Conservation (phyloP, 1,284 basidiomycete genomes). For the Phellopilus nigrolimitatus region DNA sequence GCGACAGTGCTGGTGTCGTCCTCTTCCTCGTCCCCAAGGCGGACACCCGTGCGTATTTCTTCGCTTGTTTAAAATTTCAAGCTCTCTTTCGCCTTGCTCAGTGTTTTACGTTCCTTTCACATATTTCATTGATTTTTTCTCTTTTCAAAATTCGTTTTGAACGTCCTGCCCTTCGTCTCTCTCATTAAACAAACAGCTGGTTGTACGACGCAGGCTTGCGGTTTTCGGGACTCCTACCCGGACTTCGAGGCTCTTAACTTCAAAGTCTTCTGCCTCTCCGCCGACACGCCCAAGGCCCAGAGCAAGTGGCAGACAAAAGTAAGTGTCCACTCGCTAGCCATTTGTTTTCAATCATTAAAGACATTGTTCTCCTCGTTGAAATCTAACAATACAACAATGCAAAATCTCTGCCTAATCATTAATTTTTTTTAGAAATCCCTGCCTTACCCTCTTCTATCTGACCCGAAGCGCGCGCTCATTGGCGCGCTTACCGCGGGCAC, state of each 20-base stretch:
- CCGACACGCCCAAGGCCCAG: slow-evolving; percentile 76
- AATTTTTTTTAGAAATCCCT: slow-evolving; percentile 61
- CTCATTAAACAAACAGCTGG: slow-evolving; percentile 48
- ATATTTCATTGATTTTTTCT: neutral
- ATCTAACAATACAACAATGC: neutral
- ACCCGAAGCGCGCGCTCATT: slow-evolving; percentile 79
- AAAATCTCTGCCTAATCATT: neutral
- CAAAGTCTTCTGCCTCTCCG: slow-evolving; percentile 82
- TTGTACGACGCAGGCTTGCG: slow-evolving; percentile 87
- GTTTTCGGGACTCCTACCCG: slow-evolving; percentile 77
- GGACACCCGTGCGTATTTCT: slow-evolving; percentile 65
- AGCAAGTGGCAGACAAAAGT: slow-evolving; percentile 83
- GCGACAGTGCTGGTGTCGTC: slow-evolving; percentile 66
- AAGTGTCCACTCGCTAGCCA: slow-evolving; percentile 22
- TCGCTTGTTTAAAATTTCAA: slow-evolving; percentile 2
- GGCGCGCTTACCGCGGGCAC: slow-evolving; percentile 73
- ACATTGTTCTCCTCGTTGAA: neutral
- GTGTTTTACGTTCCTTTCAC: neutral
- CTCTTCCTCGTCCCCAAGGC: slow-evolving; percentile 83
- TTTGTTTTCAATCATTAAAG: neutral
- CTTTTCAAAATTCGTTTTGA: neutral
- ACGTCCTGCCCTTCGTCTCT: neutral
- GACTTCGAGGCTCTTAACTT: slow-evolving; percentile 70
- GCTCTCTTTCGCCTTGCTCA: neutral
- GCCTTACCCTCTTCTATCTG: slow-evolving; percentile 82